Conservation (phyloP, 2,329 filamentous ascomycete species). For the Capronia americana region DNA sequence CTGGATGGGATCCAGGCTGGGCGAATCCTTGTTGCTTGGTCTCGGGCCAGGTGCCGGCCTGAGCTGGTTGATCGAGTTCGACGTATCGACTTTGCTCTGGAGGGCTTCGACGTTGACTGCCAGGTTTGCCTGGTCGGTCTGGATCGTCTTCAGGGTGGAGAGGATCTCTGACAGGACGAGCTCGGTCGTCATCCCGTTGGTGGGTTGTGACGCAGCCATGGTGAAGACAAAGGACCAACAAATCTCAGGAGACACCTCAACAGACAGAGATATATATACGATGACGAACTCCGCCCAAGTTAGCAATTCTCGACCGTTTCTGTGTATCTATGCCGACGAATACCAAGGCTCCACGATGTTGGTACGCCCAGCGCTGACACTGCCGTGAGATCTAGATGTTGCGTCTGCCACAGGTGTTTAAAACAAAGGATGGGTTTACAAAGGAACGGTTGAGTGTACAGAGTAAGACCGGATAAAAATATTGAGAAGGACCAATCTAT, state of each 20-base stretch:
- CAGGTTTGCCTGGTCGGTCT: constrained; percentile 62
- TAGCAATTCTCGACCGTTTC: neutral
- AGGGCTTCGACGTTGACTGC: constrained; percentile 65
- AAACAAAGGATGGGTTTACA: neutral
- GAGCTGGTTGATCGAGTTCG: constrained; percentile 63
- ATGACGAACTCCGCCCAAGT: neutral
- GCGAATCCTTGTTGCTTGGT: constrained; percentile 29
- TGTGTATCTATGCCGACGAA: neutral
- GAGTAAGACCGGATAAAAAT: neutral
- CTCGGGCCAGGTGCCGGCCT: constrained; percentile 22
- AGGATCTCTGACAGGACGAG: constrained; percentile 57
- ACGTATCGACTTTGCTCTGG: constrained; percentile 66
- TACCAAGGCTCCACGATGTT: constrained; percentile 1
- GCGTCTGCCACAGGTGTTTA: neutral
- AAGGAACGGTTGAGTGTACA: neutral
- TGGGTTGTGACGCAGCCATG: constrained; percentile 27
- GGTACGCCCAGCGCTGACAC: neutral
- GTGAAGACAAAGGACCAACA: neutral
- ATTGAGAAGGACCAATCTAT: neutral
- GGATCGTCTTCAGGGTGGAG: constrained; percentile 60
- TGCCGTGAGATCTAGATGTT: neutral
- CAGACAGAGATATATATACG: neutral
- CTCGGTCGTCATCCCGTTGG: constrained; percentile 25
- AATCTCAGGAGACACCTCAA: neutral
- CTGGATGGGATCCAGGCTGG: constrained; percentile 38